Conservation (phyloP, 2,329 filamentous ascomycete genomes). For the Diaporthe eres region DNA sequence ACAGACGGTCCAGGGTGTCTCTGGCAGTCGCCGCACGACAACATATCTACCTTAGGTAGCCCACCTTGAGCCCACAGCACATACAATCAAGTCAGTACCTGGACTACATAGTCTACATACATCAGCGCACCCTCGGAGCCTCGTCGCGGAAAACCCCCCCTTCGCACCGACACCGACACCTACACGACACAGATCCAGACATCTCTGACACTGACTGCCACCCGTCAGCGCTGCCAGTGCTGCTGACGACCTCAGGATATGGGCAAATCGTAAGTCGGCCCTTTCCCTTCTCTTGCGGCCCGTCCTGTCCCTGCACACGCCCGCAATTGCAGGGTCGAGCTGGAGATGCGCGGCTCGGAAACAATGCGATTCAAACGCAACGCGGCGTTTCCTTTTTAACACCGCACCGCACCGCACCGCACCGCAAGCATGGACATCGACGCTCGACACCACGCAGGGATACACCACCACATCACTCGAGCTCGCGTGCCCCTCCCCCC, state of each 20-base stretch:
- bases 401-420: conserved; percentile 10
- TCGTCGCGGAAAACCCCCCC: conserved; percentile 30
- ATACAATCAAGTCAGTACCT: conserved; percentile 11
- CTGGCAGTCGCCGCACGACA: conserved; percentile 10
- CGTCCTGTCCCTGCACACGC: background rate
- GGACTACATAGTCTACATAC: background rate
- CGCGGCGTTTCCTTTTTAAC: background rate
- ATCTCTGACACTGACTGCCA: conserved; percentile 8
- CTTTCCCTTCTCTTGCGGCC: conserved; percentile 32
- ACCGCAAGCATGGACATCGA: conserved; percentile 21
- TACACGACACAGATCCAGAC: conserved; percentile 12
- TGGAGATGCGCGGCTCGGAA: conserved; percentile 1
- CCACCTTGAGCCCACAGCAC: conserved; percentile 14
- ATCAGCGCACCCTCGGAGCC: conserved; percentile 25
- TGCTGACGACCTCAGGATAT: conserved; percentile 50
- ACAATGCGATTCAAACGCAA: conserved; percentile 34
- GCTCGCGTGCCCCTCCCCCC: conserved; percentile 30
- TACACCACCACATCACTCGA: conserved; percentile 25
- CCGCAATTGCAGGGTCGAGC: background rate
- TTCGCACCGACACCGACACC: conserved; percentile 12
- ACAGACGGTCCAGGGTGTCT: conserved; percentile 22
- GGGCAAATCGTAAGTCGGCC: conserved; percentile 68
- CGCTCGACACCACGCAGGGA: conserved; percentile 22
- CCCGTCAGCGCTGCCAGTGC: conserved; percentile 21
- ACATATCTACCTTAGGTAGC: background rate